Evolutionary conservation across 352 stramenopile species (phyloP).

Genomic region (Blastocystis sp.): DNA sequence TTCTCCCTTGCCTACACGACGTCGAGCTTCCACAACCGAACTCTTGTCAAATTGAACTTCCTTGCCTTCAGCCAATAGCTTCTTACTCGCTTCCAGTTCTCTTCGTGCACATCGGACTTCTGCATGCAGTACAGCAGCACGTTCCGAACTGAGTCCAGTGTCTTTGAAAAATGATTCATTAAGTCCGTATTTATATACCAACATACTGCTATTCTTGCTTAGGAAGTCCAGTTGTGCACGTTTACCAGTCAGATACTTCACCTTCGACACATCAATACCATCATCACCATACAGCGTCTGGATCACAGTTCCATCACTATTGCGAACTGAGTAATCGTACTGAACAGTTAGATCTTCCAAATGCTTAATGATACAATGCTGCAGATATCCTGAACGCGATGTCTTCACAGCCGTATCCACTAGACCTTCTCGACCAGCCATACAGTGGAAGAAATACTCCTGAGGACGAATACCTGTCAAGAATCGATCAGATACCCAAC

Average conservation of each 20-base stretch:
- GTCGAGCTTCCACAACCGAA: constrained; percentile 21
- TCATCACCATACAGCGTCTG: constrained; percentile 99
- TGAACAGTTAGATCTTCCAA: constrained; percentile 89
- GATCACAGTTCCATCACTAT: constrained; percentile 89
- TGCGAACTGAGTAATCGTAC: constrained; percentile 97
- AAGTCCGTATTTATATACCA: constrained; percentile 58
- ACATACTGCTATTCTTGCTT: constrained; percentile 62
- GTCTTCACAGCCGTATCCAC: constrained; percentile 98
- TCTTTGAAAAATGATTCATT: constrained; percentile 76
- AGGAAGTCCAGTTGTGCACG: constrained; percentile 67
- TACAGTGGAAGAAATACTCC: constrained; percentile 99
- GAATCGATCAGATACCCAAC: constrained; percentile 98
- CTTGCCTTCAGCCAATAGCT: not conserved
- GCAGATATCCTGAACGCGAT: constrained; percentile 94
- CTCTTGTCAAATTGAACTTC: not conserved
- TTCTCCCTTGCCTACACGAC: not conserved
- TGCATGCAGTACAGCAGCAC: constrained; percentile 74
- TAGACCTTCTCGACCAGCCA: constrained; percentile 94
- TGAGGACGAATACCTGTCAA: constrained; percentile 87
- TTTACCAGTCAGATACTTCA: constrained; percentile 84
- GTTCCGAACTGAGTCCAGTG: constrained; percentile 80
- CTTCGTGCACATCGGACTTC: constrained; percentile 67
- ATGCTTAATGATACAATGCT: constrained; percentile 97
- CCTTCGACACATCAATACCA: constrained; percentile 89
- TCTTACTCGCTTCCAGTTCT: not conserved